Percentiles rank a stretch among this genome's conserved stretches.
phyloP scores from a whole-genome alignment of 176 grass and related monocot genomes.

The Saccharum spontaneum region DNA sequence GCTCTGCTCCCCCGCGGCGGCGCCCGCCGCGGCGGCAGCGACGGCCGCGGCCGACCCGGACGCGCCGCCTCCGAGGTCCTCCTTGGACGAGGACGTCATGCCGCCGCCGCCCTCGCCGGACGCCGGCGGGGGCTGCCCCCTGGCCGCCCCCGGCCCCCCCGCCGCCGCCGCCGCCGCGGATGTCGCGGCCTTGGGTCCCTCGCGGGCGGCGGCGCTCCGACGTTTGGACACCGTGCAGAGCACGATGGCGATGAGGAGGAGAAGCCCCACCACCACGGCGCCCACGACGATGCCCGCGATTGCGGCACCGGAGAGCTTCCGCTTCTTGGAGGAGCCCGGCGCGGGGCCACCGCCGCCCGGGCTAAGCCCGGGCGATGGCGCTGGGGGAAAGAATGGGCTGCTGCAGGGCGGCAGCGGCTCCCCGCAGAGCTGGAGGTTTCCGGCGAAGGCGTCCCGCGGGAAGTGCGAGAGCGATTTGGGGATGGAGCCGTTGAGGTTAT shows the following conservation, averaged over 20 bases:
- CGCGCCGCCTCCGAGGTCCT: constrained; percentile 50
- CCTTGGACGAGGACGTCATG: constrained; percentile 77
- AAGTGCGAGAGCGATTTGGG: constrained; percentile 59
- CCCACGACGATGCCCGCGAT: constrained; percentile 69
- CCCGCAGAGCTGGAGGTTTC: constrained; percentile 74
- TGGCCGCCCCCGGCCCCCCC: not conserved
- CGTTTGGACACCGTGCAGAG: constrained; percentile 32
- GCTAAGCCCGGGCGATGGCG: constrained; percentile 33
- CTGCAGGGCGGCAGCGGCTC: constrained; percentile 54
- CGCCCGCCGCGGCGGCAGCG: not conserved
- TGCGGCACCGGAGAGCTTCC: constrained; percentile 66
- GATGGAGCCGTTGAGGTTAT: constrained; percentile 85
- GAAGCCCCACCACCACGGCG: constrained; percentile 31
- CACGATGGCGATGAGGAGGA: constrained; percentile 48
- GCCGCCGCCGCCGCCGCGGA: not conserved
- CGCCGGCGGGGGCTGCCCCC: not conserved
- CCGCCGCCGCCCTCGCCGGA: constrained; percentile 32
- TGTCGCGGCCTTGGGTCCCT: constrained; percentile 14
- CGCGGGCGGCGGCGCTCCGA: not conserved
- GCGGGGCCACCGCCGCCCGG: not conserved
- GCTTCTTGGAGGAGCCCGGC: constrained; percentile 25
- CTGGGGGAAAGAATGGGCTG: constrained; percentile 56
- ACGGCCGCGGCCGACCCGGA: constrained; percentile 29
- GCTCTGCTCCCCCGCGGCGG: constrained; percentile 52
- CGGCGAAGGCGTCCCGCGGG: constrained; percentile 51